These are phyloP conservation scores for Penicillium robsamsonii DNA, from an alignment of 495 filamentous ascomycete genomes.

Conservation along the genomic window DNA sequence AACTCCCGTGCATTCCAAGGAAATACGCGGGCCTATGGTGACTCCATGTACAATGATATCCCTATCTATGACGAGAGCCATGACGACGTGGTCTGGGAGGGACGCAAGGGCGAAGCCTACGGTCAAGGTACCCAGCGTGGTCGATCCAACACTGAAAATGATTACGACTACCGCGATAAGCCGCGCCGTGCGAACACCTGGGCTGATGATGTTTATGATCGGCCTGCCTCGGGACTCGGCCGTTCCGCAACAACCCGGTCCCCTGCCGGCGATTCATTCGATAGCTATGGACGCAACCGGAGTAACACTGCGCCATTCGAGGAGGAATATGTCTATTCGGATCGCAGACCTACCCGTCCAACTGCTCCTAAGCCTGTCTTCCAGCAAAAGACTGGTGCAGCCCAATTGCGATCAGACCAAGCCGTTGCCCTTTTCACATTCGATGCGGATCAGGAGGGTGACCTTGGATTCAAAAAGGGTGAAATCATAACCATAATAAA, in stretches of 20 bases:
- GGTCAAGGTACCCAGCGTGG: conserved; percentile 68
- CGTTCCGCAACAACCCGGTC: conserved; percentile 50
- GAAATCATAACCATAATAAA: conserved; percentile 97
- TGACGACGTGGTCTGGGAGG: conserved; percentile 93
- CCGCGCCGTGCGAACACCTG: conserved; percentile 76
- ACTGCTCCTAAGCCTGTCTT: conserved; percentile 88
- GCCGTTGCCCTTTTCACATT: conserved; percentile 89
- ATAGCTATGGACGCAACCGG: conserved; percentile 45
- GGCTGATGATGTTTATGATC: conserved; percentile 87
- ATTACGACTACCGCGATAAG: conserved; percentile 61
- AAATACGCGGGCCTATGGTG: conserved; percentile 44
- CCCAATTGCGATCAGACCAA: conserved; percentile 69
- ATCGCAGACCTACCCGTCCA: conserved; percentile 60
- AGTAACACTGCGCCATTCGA: conserved; percentile 47
- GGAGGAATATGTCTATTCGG: conserved; percentile 60
- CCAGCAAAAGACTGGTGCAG: conserved; percentile 56
- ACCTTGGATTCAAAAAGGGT: conserved; percentile 94
- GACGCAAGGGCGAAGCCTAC: conserved; percentile 68
- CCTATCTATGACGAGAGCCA: conserved; percentile 86
- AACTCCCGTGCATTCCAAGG: conserved; percentile 82
- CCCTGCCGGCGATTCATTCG: conserved; percentile 49
- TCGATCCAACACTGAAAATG: conserved; percentile 53
- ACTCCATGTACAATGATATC: conserved; percentile 89
- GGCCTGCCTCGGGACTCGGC: conserved; percentile 47
- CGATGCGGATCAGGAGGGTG: conserved; percentile 88